Conservation (phyloP, 345 rosid genomes). For the Pelargonium nanum region DNA sequence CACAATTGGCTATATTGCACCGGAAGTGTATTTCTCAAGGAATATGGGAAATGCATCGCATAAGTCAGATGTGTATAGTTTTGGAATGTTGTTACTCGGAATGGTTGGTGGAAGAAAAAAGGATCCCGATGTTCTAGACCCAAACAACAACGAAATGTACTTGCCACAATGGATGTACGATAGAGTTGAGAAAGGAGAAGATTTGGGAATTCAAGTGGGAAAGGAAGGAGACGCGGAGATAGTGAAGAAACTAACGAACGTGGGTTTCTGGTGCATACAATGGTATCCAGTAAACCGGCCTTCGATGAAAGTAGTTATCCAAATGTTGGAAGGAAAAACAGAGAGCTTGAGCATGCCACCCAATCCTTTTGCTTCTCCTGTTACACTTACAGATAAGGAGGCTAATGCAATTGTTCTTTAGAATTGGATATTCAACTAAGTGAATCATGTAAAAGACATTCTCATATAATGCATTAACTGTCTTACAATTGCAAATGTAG, state of each 20-base stretch:
- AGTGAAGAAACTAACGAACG: conserved; percentile 17
- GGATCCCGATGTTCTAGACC: not conserved
- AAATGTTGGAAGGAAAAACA: conserved; percentile 17
- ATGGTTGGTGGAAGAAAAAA: conserved; percentile 16
- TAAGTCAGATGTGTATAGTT: conserved; percentile 26
- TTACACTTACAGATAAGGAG: too few relatives aligned
- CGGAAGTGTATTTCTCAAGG: conserved; percentile 26
- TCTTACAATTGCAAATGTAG: too few relatives aligned
- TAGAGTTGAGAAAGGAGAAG: conserved; percentile 4
- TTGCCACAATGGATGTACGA: conserved; percentile 25
- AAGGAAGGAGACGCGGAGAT: conserved; percentile 7
- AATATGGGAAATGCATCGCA: conserved; percentile 26
- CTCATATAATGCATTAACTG: too few relatives aligned
- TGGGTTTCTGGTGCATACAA: conserved; percentile 35
- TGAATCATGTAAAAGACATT: too few relatives aligned
- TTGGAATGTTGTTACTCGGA: conserved; percentile 27
- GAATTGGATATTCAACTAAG: too few relatives aligned
- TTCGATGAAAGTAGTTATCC: conserved; percentile 21
- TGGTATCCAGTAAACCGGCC: conserved; percentile 25
- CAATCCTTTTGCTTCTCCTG: conserved; percentile 16
- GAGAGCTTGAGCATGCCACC: conserved; percentile 24
- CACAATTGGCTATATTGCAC: conserved; percentile 26
- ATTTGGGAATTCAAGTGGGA: not conserved
- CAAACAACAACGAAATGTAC: not conserved
- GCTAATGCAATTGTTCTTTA: too few relatives aligned